These are phyloP conservation scores for Alnus glutinosa DNA, from an alignment of 306 rosid genomes.

Conservation along the genomic window DNA sequence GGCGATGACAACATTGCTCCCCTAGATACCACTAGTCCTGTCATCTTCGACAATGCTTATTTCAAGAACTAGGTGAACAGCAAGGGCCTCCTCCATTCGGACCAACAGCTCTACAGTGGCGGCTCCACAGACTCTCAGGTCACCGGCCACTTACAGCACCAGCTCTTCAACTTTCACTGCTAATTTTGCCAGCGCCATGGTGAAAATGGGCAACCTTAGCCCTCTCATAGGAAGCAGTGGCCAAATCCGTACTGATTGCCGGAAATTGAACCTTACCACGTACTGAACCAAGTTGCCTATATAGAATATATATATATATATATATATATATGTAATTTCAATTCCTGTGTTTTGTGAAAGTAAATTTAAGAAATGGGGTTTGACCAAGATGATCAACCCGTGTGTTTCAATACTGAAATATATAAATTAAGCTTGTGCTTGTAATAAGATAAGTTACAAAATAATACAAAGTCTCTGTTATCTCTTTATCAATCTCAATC, in stretches of 20 bases:
- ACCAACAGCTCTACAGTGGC: conserved; percentile 41
- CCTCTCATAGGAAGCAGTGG: conserved; percentile 60
- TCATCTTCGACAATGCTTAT: conserved; percentile 56
- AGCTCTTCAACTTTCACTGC: conserved; percentile 32
- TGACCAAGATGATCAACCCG: too few relatives aligned
- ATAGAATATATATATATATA: background rate
- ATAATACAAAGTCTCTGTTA: too few relatives aligned
- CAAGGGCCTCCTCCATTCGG: conserved; percentile 46
- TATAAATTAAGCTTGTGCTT: too few relatives aligned
- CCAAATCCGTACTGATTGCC: conserved; percentile 59
- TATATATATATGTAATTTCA: background rate
- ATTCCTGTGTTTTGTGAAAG: background rate
- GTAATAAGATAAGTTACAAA: too few relatives aligned
- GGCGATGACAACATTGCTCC: conserved; percentile 54
- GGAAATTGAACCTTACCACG: conserved; percentile 22
- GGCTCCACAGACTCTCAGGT: conserved; percentile 45
- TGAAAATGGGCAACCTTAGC: conserved; percentile 63
- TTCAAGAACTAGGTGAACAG: conserved; percentile 31
- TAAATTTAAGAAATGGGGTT: too few relatives aligned
- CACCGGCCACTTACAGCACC: conserved; percentile 29
- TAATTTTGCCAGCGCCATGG: conserved; percentile 68
- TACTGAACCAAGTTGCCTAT: conserved; percentile 29
- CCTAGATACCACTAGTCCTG: conserved; percentile 51
- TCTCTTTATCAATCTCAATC: too few relatives aligned
- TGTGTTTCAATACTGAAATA: too few relatives aligned